Evolutionary conservation across 163 green algal species (phyloP).

Genomic region (Volvox carteri): DNA sequence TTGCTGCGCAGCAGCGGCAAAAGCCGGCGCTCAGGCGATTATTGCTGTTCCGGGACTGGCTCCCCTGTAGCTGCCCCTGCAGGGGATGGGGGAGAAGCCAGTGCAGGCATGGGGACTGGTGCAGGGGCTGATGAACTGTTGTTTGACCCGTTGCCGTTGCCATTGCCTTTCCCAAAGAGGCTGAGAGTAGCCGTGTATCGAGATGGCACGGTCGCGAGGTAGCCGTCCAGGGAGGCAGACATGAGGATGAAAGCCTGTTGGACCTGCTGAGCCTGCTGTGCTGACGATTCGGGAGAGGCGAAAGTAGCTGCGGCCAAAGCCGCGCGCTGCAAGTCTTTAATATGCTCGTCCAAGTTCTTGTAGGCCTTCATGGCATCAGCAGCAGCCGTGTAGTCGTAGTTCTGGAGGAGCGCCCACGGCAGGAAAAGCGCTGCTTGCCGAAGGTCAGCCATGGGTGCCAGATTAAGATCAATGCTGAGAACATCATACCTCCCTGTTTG

Average conservation of each 20-base stretch:
- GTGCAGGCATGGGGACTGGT: background rate
- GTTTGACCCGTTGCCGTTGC: background rate
- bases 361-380: conserved; percentile 60
- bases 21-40: too few species aligned
- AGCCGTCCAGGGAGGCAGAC: conserved; percentile 57
- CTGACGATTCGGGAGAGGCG: background rate
- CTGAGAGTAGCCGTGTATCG: background rate
- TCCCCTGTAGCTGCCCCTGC: background rate
- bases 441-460: conserved; percentile 56
- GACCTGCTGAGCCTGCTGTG: conserved; percentile 46
- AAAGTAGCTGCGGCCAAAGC: conserved; percentile 44
- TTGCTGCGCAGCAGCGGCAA: too few species aligned
- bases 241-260: conserved; percentile 69
- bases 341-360: conserved; percentile 67
- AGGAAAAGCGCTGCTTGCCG: conserved; percentile 61
- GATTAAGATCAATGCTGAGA: conserved; percentile 19
- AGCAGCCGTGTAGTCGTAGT: conserved; percentile 61
- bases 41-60: too few species aligned
- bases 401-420: conserved; percentile 69
- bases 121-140: background rate
- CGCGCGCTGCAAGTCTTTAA: conserved; percentile 60
- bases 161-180: conserved; percentile 1
- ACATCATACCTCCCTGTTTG: conserved; percentile 12
- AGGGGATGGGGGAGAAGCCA: background rate
- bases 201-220: conserved; percentile 12